Evolutionary conservation across 1,284 basidiomycete species (phyloP), one percentile per base, ranked within the genome.

Genomic region (Boletus semigastroideus): DNA sequence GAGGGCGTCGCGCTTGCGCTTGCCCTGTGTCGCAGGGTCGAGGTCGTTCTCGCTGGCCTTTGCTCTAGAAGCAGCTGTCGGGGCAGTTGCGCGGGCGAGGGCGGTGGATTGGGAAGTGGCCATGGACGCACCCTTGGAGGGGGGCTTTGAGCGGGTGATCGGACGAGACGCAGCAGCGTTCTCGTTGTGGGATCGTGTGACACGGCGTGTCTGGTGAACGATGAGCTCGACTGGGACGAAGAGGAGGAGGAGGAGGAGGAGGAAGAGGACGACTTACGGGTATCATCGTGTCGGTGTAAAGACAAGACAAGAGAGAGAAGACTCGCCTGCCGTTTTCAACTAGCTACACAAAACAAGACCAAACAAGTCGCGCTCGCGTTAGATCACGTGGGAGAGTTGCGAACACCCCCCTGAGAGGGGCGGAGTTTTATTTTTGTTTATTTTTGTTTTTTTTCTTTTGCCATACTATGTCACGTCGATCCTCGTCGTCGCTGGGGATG

Each of bases 1-100:
- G 28, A 89, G 73, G 4, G 86, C 85, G 52, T 87, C 85, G 45
- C 88, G 83, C 67, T 90, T 90, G 55, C 86, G 78, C 71, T 90
- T 90, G 43, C 77, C 80, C 11, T 71, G 68, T 11, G 75, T 73
- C 11, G 74, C 63, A 4, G 59, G 57, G 25, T 78, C 74, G 14
- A 68, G 61, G 52, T 81, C 79, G 50, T 72, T 66, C 50, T 75
- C 72, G 43, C 66, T 68, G 9, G 67, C 66, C 58, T 80, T 83
- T 14, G 78, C 80, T 60, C 74, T 72, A 16, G 79, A 81, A 14
- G 78, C 75, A 2, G 76, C 77, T 9, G 79, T 78, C 16, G 73
- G 60, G 46, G 73, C 72, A 38, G 72, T 72, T 45, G 74, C 76
- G 39, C 80, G 74, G 53, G 65, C 66, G 53, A 72, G 61, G 41